Percentiles rank a stretch among this genome's conserved stretches.
phyloP scores from a whole-genome alignment of 2,329 filamentous ascomycete species.

The Colletotrichum echinochloae region DNA sequence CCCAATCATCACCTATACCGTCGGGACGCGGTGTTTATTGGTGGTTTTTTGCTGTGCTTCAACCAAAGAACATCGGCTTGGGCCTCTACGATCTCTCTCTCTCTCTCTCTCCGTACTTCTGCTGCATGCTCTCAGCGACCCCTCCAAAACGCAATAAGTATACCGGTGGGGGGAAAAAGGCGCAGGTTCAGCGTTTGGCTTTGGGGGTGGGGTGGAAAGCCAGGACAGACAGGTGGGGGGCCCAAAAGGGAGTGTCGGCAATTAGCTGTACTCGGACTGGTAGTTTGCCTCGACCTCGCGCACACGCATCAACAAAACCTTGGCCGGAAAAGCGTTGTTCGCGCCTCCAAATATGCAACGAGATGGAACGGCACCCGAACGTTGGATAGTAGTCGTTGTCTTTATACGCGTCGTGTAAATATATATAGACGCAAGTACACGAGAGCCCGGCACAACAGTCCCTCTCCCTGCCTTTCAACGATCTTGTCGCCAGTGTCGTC shows the following conservation, averaged over 20 bases:
- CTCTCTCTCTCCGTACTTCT: not conserved
- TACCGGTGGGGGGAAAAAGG: not conserved
- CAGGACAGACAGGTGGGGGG: not conserved
- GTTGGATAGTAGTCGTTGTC: not conserved
- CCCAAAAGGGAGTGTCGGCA: not conserved
- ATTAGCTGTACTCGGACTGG: slow-evolving; percentile 25
- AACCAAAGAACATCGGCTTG: not conserved
- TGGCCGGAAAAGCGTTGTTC: slow-evolving; percentile 13
- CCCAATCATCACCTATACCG: not conserved
- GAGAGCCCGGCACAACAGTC: not conserved
- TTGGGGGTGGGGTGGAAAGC: not conserved
- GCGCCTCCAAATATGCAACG: not conserved
- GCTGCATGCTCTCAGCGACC: not conserved
- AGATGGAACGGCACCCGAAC: not conserved
- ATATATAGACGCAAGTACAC: not conserved
- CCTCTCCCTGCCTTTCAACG: no score
- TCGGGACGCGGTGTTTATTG: not conserved
- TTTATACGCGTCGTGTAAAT: not conserved
- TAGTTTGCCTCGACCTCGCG: slow-evolving; percentile 7
- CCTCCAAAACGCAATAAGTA: not conserved
- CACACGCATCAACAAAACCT: slow-evolving; percentile 24
- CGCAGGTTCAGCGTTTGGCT: slow-evolving; percentile 3
- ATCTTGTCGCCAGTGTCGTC: not conserved
- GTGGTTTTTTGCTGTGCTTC: not conserved
- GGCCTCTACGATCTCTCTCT: not conserved